phyloP scores from a whole-genome alignment of 371 early-diverging fungal genomes.

The Mortierella sp. region DNA sequence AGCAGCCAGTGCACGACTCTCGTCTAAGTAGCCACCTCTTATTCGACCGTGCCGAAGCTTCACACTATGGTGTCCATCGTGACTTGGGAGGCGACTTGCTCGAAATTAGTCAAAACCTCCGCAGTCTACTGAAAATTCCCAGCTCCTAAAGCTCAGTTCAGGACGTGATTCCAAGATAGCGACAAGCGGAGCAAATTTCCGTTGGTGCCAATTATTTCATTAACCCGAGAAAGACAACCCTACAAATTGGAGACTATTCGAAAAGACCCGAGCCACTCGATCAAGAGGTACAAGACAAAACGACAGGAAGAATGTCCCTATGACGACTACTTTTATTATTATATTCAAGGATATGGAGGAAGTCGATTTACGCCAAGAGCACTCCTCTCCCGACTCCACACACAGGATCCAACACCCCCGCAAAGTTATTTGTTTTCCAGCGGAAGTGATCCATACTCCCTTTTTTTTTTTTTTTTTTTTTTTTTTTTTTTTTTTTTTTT shows the following conservation, averaged over 20 bases:
- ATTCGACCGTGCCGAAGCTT: conserved; percentile 3
- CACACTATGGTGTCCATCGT: neutral
- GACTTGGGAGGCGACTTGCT: conserved; percentile 12
- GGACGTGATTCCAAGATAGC: too few relatives aligned
- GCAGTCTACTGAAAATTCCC: conserved; percentile 47
- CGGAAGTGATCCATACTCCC: conserved; percentile 19
- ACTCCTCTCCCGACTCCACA: neutral
- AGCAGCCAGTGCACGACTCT: neutral
- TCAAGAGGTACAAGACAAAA: too few relatives aligned
- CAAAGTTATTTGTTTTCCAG: conserved; percentile 33
- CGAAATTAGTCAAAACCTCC: conserved; percentile 48
- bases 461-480: conserved; percentile 8
- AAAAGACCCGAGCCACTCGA: too few relatives aligned
- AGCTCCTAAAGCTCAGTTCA: conserved; percentile 36
- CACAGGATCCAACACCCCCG: conserved; percentile 8
- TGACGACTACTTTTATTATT: neutral
- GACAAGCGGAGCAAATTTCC: too few relatives aligned
- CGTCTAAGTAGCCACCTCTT: neutral
- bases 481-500: conserved; percentile 5
- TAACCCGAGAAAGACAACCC: too few relatives aligned
- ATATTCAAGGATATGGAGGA: neutral
- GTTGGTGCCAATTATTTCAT: too few relatives aligned
- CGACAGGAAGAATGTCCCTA: too few relatives aligned
- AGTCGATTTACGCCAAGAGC: neutral
- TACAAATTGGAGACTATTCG: too few relatives aligned